Percentiles rank a stretch among this genome's conserved stretches.
phyloP scores from a whole-genome alignment of 1,284 basidiomycete species.

The Sanghuangporus weigelae region DNA sequence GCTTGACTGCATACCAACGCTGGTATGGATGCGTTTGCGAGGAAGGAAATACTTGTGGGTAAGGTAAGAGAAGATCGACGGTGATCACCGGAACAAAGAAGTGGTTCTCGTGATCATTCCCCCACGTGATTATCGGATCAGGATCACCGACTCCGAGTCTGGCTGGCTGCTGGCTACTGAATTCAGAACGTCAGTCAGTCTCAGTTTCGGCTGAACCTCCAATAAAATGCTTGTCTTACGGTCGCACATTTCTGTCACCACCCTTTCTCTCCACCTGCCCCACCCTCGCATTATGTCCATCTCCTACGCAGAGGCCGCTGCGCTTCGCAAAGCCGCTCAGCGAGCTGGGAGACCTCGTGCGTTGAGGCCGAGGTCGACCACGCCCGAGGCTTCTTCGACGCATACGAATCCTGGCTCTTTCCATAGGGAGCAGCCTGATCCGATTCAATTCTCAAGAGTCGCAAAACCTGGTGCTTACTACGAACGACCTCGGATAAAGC shows the following conservation, averaged over 20 bases:
- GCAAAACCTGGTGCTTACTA: constrained; percentile 17
- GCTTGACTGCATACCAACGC: background rate
- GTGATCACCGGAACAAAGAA: background rate
- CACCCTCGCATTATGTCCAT: constrained; percentile 11
- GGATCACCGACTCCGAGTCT: background rate
- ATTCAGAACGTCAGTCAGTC: background rate
- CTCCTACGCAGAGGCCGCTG: constrained; percentile 13
- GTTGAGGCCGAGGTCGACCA: background rate
- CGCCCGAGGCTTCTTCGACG: constrained; percentile 4
- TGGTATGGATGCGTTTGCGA: background rate
- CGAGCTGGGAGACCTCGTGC: background rate
- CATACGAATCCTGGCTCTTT: background rate
- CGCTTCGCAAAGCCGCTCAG: constrained; percentile 15
- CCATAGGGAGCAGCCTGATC: constrained; percentile 5
- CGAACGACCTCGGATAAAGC: constrained; percentile 14
- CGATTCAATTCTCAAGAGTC: constrained; percentile 4
- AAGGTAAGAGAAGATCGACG: background rate
- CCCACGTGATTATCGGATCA: background rate
- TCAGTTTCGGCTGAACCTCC: background rate
- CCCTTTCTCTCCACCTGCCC: background rate
- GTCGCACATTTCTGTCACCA: background rate
- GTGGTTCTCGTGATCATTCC: background rate
- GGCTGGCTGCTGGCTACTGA: background rate
- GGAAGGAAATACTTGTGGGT: background rate
- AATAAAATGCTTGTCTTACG: constrained; percentile 11